Percentiles rank a stretch among this genome's conserved stretches.
phyloP scores from a whole-genome alignment of 495 filamentous ascomycete genomes.

The Aspergillus incahuasiensis region DNA sequence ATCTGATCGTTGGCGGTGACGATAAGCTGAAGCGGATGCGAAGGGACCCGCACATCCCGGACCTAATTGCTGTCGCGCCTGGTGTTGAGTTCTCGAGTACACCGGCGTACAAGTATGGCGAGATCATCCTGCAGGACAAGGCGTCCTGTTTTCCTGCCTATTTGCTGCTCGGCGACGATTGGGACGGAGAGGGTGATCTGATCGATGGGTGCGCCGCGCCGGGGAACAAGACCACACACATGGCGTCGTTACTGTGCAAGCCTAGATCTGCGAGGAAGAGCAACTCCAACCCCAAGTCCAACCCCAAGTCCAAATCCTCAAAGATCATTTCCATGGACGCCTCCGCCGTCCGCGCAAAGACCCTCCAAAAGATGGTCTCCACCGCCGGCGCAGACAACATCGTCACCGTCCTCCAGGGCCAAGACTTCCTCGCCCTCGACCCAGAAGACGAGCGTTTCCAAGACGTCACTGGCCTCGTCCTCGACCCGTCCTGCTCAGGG shows the following conservation, averaged over 20 bases:
- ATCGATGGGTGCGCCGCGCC: slow-evolving; percentile 91
- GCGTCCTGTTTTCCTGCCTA: slow-evolving; percentile 94
- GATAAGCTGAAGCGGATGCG: slow-evolving; percentile 35
- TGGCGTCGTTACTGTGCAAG: slow-evolving; percentile 64
- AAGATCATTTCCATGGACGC: slow-evolving; percentile 43
- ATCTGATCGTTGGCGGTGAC: slow-evolving; percentile 24
- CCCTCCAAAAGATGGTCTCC: slow-evolving; percentile 75
- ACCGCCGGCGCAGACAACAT: slow-evolving; percentile 62
- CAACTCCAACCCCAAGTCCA: not conserved
- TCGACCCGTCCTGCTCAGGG: slow-evolving; percentile 92
- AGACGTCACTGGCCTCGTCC: slow-evolving; percentile 66
- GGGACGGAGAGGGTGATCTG: slow-evolving; percentile 56
- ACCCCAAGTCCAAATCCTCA: slow-evolving; percentile 17
- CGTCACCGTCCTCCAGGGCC: slow-evolving; percentile 61
- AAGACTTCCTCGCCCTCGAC: slow-evolving; percentile 75
- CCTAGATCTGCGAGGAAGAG: slow-evolving; percentile 8
- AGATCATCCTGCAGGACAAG: slow-evolving; percentile 90
- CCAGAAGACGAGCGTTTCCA: slow-evolving; percentile 50
- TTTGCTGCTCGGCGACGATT: slow-evolving; percentile 54
- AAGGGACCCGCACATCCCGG: slow-evolving; percentile 73
- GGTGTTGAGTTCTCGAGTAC: slow-evolving; percentile 61
- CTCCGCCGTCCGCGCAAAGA: slow-evolving; percentile 53
- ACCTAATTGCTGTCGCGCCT: slow-evolving; percentile 74
- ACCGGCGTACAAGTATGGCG: slow-evolving; percentile 65
- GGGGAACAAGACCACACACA: slow-evolving; percentile 95